Evolutionary conservation across 805 yeast species (phyloP), one percentile per base, ranked within the genome.

Genomic region (Candida silvicultrix): DNA sequence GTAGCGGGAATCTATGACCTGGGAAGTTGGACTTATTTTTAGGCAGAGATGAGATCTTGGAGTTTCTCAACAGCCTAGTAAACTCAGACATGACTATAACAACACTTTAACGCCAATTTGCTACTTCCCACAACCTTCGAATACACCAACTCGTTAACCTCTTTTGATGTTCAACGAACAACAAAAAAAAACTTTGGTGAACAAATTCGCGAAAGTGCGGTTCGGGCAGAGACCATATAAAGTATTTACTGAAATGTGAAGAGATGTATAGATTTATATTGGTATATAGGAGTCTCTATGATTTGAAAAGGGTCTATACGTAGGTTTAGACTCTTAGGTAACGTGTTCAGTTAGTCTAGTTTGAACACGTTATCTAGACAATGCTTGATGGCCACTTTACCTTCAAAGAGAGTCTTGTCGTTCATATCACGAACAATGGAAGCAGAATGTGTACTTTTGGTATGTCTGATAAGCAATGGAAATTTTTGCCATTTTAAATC

Each of bases 391-490:
- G 84, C 87, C 2, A 69, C 59, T 55, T 79, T 75, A 1, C 96
- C 96, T 62, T 88, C 95, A 31, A 64, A 77, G 50, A 83, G 81
- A 11, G 73, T 71, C 11, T 72, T 70, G 28, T 74, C 76, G 21
- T 67, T 66, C n/a, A 62, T 58, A 50, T 74, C 78, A 42, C 95
- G 73, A 38, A 82, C 86, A 48, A 88, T 85, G 2, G 88, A 82
- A 2, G 94, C 95, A 1, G 95, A 88, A 58, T 88, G 96, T 1
- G 95, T 77, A 39, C 81, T 76, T 42, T 72, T 72, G 6, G 92
- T 81, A 28, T 75, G 67, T 35, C 82, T 73, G 47, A 88, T 83
- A 48, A 82, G 74, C 23, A 88, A 73, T 0, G 94, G 90, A 53
- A 64, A 83, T 59, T 86, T 88, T 38, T 67, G 62, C 95, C 95